Percentiles rank a stretch among this genome's conserved stretches.
phyloP scores from a whole-genome alignment of 371 early-diverging fungal species.

The Mucor velutinosus region DNA sequence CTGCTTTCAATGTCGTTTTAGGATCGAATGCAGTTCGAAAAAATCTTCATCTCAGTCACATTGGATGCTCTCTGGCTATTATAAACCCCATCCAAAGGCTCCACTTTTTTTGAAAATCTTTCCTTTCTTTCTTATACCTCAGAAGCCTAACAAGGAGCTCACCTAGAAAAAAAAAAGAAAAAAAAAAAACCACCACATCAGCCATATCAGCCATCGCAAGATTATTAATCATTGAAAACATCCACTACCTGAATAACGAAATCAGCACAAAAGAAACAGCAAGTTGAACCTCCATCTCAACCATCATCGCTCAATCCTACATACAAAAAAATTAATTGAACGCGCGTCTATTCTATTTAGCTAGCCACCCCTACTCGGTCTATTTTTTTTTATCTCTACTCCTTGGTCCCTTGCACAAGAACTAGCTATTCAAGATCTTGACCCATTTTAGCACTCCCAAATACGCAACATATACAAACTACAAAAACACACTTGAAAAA shows the following conservation, averaged over 20 bases:
- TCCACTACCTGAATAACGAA: constrained; percentile 1
- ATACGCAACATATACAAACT: not conserved
- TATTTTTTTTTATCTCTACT: not conserved
- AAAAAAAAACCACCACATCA: not conserved
- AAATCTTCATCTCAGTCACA: not conserved
- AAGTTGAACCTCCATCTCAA: constrained; percentile 7
- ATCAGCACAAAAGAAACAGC: constrained; percentile 45
- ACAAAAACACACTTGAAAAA: not conserved
- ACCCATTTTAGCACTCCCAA: not conserved
- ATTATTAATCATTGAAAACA: not conserved
- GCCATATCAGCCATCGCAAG: not conserved
- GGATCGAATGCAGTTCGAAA: not conserved
- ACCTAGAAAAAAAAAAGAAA: not conserved
- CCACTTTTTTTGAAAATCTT: not conserved
- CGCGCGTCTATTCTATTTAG: constrained; percentile 2
- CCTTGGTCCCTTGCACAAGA: not conserved
- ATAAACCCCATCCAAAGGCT: not conserved
- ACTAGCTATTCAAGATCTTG: not conserved
- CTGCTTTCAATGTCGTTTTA: not conserved
- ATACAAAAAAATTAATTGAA: constrained; percentile 1
- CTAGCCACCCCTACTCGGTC: constrained; percentile 5
- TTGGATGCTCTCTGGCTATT: not conserved
- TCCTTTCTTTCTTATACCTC: not conserved
- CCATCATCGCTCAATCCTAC: not conserved
- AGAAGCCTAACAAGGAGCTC: not conserved